These are phyloP conservation scores for Hygrophorus pudorinus DNA, from an alignment of 768 basidiomycete species.

Conservation along the genomic window DNA sequence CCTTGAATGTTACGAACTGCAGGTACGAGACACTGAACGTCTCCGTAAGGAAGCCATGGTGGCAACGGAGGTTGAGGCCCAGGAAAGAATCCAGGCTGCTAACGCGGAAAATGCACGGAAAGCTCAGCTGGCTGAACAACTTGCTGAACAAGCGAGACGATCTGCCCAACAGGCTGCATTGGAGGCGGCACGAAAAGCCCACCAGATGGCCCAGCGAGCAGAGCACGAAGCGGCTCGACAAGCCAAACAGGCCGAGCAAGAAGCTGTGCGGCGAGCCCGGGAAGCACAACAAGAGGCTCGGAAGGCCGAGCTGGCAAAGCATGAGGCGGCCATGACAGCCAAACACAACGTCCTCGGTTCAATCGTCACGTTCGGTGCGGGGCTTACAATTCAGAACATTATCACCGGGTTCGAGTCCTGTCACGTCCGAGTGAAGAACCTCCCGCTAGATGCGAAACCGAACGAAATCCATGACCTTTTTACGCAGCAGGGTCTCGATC, in stretches of 20 bases:
- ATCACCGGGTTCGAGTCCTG: conserved; percentile 45
- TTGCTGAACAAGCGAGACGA: neutral
- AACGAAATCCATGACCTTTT: conserved; percentile 35
- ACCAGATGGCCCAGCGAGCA: conserved; percentile 4
- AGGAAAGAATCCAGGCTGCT: too few species aligned
- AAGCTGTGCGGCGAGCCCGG: conserved; percentile 12
- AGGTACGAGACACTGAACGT: neutral
- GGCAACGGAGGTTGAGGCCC: too few species aligned
- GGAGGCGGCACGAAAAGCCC: conserved; percentile 11
- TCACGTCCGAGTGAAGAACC: conserved; percentile 33
- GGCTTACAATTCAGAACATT: conserved; percentile 33
- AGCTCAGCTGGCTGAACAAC: too few species aligned
- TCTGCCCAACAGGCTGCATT: conserved; percentile 3
- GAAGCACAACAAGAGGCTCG: conserved; percentile 13
- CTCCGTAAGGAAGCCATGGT: too few species aligned
- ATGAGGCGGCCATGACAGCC: conserved; percentile 33
- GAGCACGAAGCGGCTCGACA: conserved; percentile 4
- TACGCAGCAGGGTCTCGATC: conserved; percentile 30
- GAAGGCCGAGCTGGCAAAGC: conserved; percentile 15
- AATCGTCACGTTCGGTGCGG: conserved; percentile 43
- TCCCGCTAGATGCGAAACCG: conserved; percentile 29
- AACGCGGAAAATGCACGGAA: too few species aligned
- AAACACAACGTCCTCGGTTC: conserved; percentile 34
- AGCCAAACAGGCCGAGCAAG: conserved; percentile 12
- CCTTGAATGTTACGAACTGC: neutral